Evolutionary conservation across 2,329 filamentous ascomycete species (phyloP).

Genomic region (Penicillium janthinellum): DNA sequence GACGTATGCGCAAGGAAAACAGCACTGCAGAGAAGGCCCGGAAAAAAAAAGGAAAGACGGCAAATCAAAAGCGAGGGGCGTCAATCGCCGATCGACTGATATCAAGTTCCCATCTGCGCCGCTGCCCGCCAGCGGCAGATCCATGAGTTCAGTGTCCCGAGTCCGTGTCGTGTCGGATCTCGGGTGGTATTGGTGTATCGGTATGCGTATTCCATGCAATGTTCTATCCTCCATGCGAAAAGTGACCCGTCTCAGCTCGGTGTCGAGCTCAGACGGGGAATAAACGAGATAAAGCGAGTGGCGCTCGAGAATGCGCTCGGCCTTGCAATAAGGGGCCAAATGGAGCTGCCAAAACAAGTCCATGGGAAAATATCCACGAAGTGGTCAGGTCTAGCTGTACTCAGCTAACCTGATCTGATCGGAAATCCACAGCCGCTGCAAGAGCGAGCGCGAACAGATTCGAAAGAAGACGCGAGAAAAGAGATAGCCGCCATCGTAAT

Average conservation of each 20-base stretch:
- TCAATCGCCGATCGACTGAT: slow-evolving; percentile 25
- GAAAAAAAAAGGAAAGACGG: slow-evolving; percentile 6
- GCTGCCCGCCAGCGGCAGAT: slow-evolving; percentile 31
- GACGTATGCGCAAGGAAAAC: slow-evolving; percentile 19
- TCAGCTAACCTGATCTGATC: background rate
- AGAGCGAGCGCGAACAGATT: background rate
- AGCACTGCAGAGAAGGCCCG: background rate
- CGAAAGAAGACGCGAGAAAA: slow-evolving; percentile 3
- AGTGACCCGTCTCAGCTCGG: slow-evolving; percentile 4
- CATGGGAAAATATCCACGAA: background rate
- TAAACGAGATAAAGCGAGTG: slow-evolving; percentile 8
- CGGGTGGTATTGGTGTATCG: background rate
- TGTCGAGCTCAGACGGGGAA: background rate
- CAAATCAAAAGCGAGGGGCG: slow-evolving; percentile 4
- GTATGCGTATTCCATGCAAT: slow-evolving; percentile 26
- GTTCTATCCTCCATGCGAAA: slow-evolving; percentile 25
- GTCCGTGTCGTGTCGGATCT: background rate
- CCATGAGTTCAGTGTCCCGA: slow-evolving; percentile 20
- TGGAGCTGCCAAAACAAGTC: background rate
- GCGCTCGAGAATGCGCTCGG: background rate
- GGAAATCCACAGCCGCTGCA: background rate
- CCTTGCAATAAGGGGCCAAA: background rate
- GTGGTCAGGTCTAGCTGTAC: background rate
- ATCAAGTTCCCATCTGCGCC: slow-evolving; percentile 23
- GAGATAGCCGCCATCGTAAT: slow-evolving; percentile 26